Evolutionary conservation across 305 asterid species (phyloP), one percentile per base, ranked within the genome.

Genomic region (Fraxinus albicans): DNA sequence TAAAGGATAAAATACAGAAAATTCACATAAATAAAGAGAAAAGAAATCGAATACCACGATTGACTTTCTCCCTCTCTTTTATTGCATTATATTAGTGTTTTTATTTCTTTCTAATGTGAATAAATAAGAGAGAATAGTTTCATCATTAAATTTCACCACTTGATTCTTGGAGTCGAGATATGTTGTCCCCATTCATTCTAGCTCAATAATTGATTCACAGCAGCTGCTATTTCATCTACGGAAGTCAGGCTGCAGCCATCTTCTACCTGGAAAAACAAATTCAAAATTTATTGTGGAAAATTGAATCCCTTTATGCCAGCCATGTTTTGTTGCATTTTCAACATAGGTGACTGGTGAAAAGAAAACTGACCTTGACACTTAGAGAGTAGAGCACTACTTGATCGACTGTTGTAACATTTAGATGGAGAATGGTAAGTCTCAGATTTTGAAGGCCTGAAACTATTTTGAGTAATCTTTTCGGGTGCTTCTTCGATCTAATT

Each of bases 141-240:
- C 33, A 0, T 63, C 72, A 63, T 63, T 8, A 63, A 8, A 63
- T 21, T 63, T 63, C 10, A 12, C 15, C 69, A 19, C 29, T 19
- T 58, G 29, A 19, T 58, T 21, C 27, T 19, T 58, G 29, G 70
- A 60, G 15, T 60, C 31, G 15, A 63, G 72, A 19, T 63, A 23
- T 8, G 31, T 19, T 65, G 2, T 80, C 58, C 76, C 77, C 88
- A 33, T 86, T 84, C n/a, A 85, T 80, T 60, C 80, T 85, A 33
- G 21, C 77, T 36, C 73, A 88, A 77, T 31, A 86, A 77, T 23
- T 85, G 82, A 65, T 88, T 83, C 85, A 85, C 89, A 44, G 83
- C 88, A 44, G 88, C 87, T 33, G 91, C 88, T 69, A 88, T 88
- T 40, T 88, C 88, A 63, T 88, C 91, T 7, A 85, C 91, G 25